Percentiles rank a stretch among this genome's conserved stretches.
Conservation (phyloP, 108 stramenopile genomes). For the Discostella stelligeroides region DNA sequence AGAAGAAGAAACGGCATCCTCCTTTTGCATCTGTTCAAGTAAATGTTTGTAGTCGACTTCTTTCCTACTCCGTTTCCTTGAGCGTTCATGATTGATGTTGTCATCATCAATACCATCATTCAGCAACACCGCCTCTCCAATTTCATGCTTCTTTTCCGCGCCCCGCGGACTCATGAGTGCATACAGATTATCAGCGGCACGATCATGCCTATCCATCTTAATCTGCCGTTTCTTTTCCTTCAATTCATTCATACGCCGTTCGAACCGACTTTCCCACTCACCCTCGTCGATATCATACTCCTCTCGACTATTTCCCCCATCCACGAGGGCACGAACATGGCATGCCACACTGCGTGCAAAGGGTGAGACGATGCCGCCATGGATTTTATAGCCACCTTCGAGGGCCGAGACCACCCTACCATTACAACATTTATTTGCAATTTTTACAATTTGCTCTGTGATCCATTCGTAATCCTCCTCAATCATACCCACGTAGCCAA, state of each 20-base stretch:
- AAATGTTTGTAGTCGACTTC: slow-evolving; percentile 85
- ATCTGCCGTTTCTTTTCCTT: slow-evolving; percentile 83
- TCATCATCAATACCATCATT: slow-evolving; percentile 20
- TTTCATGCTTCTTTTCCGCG: too few relatives aligned
- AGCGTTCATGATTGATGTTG: slow-evolving; percentile 51
- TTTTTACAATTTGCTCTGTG: slow-evolving; percentile 90
- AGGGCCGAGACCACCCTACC: slow-evolving; percentile 93
- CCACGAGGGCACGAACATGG: slow-evolving; percentile 84
- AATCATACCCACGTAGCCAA: slow-evolving; percentile 94
- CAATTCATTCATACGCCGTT: slow-evolving; percentile 81
- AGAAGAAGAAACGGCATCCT: too few relatives aligned
- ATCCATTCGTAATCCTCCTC: slow-evolving; percentile 98
- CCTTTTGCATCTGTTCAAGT: slow-evolving; percentile 83
- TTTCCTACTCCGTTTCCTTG: slow-evolving; percentile 77
- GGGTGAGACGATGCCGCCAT: slow-evolving; percentile 87
- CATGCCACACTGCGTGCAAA: slow-evolving; percentile 89
- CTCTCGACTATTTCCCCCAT: slow-evolving; percentile 82
- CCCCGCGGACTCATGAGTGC: too few relatives aligned
- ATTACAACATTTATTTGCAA: slow-evolving; percentile 94
- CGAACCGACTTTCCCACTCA: slow-evolving; percentile 87
- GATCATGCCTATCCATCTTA: slow-evolving; percentile 67
- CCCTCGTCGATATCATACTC: slow-evolving; percentile 71
- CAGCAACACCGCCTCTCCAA: slow-evolving; percentile 45
- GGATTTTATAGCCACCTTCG: slow-evolving; percentile 98
- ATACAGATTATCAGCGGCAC: slow-evolving; percentile 17